Evolutionary conservation across 108 stramenopile species (phyloP).

Genomic region (Cyclotella atomus): DNA sequence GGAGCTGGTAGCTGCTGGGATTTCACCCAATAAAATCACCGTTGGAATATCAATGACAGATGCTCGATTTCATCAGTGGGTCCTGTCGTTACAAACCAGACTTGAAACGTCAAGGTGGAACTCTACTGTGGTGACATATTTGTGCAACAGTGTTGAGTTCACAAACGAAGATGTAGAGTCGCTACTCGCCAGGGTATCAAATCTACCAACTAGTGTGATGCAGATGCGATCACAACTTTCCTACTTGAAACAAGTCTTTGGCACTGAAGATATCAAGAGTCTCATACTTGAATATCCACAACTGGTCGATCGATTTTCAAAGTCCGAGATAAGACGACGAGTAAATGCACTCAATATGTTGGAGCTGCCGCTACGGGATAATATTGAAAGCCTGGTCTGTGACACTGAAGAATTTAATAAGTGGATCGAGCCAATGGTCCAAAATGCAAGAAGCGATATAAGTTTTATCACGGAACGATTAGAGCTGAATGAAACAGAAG

Average conservation of each 20-base stretch:
- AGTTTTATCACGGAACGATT: constrained; percentile 11
- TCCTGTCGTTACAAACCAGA: constrained; percentile 32
- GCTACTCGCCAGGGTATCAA: constrained; percentile 5
- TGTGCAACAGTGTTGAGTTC: constrained; percentile 15
- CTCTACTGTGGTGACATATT: constrained; percentile 15
- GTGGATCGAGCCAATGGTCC: constrained; percentile 7
- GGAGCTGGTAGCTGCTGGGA: constrained; percentile 47
- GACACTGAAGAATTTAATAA: constrained; percentile 14
- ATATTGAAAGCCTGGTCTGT: constrained; percentile 10
- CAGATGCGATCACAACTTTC: constrained; percentile 9
- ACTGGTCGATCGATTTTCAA: constrained; percentile 27
- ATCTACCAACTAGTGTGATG: background rate
- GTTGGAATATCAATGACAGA: constrained; percentile 75
- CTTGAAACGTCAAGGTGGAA: constrained; percentile 1
- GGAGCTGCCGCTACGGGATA: constrained; percentile 12
- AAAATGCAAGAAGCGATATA: constrained; percentile 21
- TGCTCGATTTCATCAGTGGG: constrained; percentile 66
- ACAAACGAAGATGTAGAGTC: constrained; percentile 14
- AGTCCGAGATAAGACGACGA: constrained; percentile 11
- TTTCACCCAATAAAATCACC: constrained; percentile 59
- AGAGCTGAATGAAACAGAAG: constrained; percentile 28
- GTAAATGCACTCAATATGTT: constrained; percentile 11
- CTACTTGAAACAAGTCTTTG: constrained; percentile 16
- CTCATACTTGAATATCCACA: constrained; percentile 8
- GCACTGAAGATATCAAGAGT: constrained; percentile 14